These are phyloP conservation scores for Rhytidiadelphus loreus DNA, from an alignment of 225 moss, liverwort and hornwort genomes.

Conservation along the genomic window DNA sequence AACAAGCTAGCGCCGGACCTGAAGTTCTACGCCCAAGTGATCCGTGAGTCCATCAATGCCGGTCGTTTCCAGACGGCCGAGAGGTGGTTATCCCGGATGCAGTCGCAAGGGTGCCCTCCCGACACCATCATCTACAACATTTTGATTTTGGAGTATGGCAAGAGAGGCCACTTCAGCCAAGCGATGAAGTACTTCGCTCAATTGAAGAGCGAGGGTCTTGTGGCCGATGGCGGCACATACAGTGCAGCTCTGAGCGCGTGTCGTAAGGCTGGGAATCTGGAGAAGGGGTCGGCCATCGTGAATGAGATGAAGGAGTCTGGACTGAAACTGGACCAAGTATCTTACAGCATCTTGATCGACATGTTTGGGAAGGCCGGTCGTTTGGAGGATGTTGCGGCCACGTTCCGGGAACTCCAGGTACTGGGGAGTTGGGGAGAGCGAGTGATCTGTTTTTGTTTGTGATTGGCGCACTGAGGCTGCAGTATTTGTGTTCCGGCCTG, in stretches of 20 bases:
- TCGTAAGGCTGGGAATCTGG: conserved; percentile 33
- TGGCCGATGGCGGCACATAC: conserved; percentile 29
- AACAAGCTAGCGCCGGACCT: too few species aligned
- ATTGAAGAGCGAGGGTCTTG: conserved; percentile 22
- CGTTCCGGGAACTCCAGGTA: conserved; percentile 45
- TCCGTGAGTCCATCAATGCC: too few species aligned
- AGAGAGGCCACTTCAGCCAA: too few species aligned
- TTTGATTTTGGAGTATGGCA: too few species aligned
- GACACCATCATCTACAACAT: too few species aligned
- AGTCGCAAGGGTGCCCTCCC: too few species aligned
- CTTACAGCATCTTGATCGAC: conserved; percentile 51
- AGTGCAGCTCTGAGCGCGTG: conserved; percentile 43
- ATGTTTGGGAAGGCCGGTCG: conserved; percentile 54
- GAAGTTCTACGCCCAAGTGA: too few species aligned
- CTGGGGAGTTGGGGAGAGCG: too few species aligned
- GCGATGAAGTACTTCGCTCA: not conserved
- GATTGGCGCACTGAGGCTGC: not conserved
- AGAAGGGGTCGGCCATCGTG: conserved; percentile 16
- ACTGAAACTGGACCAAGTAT: conserved; percentile 31
- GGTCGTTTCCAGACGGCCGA: too few species aligned
- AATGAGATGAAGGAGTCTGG: conserved; percentile 39
- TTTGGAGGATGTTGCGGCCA: conserved; percentile 39
- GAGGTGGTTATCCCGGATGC: too few species aligned
- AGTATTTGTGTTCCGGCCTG: not conserved
- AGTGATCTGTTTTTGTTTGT: not conserved